Percentiles rank a stretch among this genome's conserved stretches.
phyloP scores from a whole-genome alignment of 2,329 filamentous ascomycete species.

The Lanzia echinophila region DNA sequence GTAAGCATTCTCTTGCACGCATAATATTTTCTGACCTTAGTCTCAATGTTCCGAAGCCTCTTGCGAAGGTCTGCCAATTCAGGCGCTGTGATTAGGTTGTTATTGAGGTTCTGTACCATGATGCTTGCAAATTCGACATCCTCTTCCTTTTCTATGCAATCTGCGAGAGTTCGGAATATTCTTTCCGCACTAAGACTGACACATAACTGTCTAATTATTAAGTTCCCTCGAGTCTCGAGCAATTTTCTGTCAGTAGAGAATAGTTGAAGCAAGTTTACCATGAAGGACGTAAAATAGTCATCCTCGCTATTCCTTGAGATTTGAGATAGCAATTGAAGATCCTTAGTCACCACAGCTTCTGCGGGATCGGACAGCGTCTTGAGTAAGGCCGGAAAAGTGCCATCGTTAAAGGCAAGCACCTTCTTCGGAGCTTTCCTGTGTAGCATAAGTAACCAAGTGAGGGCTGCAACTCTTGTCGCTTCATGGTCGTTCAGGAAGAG shows the following conservation, averaged over 20 bases:
- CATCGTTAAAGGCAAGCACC: conserved; percentile 91
- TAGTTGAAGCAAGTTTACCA: conserved; percentile 91
- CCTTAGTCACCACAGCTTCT: conserved; percentile 91
- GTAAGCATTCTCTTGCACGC: not conserved
- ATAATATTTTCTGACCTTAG: conserved; percentile 47
- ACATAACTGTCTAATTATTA: conserved; percentile 94
- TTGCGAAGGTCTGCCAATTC: conserved; percentile 89
- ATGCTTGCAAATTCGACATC: conserved; percentile 98
- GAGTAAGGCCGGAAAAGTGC: conserved; percentile 89
- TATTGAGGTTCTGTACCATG: conserved; percentile 99
- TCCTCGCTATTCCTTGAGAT: conserved; percentile 96
- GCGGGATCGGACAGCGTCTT: conserved; percentile 95
- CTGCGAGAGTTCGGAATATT: conserved; percentile 91
- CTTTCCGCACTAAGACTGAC: conserved; percentile 87
- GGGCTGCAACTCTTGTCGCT: conserved; percentile 83
- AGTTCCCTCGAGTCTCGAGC: conserved; percentile 84
- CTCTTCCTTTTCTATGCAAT: conserved; percentile 96
- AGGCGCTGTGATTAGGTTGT: conserved; percentile 95
- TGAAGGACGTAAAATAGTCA: conserved; percentile 95
- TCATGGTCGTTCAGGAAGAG: conserved; percentile 97
- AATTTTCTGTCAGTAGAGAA: conserved; percentile 92
- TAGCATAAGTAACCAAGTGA: conserved; percentile 97
- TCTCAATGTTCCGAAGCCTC: conserved; percentile 82
- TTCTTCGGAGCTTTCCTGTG: conserved; percentile 92
- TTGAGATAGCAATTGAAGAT: conserved; percentile 87